Evolutionary conservation across 148 eudicot species (phyloP).

Genomic region (Pharnaceum exiguum): DNA sequence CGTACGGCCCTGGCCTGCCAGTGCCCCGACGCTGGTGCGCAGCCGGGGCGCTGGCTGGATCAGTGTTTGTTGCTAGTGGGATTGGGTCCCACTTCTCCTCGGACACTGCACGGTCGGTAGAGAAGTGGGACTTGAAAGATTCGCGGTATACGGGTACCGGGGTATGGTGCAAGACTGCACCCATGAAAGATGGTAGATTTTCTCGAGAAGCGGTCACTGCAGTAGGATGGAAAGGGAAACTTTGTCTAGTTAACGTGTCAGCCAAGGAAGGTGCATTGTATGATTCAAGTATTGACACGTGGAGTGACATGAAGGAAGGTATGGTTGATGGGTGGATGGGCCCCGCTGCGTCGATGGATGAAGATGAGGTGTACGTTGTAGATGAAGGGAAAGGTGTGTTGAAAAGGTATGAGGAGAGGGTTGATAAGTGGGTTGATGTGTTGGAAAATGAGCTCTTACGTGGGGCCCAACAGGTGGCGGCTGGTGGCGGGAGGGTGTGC

Average conservation of each 20-base stretch:
- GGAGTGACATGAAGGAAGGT: conserved; percentile 65
- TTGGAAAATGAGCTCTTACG: conserved; percentile 29
- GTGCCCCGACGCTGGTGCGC: conserved; percentile 80
- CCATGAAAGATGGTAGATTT: conserved; percentile 36
- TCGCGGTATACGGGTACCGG: conserved; percentile 13
- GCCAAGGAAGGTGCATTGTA: conserved; percentile 61
- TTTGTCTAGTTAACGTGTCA: conserved; percentile 65
- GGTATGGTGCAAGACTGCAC: neutral
- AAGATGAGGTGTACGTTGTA: conserved; percentile 48
- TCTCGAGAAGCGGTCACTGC: conserved; percentile 69
- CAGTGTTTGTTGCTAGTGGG: conserved; percentile 57
- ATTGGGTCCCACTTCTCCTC: conserved; percentile 51
- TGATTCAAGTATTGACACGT: conserved; percentile 25
- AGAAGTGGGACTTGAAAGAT: conserved; percentile 34
- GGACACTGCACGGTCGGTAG: conserved; percentile 47
- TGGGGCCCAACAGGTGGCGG: conserved; percentile 58
- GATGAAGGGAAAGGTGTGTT: conserved; percentile 54
- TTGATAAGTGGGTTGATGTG: conserved; percentile 51
- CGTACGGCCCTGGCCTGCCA: conserved; percentile 33
- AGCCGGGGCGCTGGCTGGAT: conserved; percentile 31
- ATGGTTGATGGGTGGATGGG: conserved; percentile 83
- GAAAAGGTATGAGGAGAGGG: conserved; percentile 35
- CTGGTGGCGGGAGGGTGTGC: conserved; percentile 60
- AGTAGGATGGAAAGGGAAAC: conserved; percentile 56
- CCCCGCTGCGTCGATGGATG: conserved; percentile 76